Evolutionary conservation across 176 grass and related monocot genomes (phyloP), one percentile per base, ranked within the genome.

Genomic region (Lolium multiflorum): DNA sequence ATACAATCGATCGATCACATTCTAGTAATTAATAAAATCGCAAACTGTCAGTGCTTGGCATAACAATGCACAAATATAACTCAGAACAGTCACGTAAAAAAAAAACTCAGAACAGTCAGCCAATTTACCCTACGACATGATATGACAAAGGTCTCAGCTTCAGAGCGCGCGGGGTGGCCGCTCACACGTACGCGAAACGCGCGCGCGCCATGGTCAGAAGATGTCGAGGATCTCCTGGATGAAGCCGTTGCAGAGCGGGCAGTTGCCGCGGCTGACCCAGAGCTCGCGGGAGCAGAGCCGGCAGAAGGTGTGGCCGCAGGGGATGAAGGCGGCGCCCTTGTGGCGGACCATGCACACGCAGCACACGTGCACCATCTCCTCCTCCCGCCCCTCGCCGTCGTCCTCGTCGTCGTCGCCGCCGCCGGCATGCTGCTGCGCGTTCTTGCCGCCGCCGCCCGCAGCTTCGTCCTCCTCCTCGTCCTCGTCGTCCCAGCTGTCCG

Each of bases 281-380:
- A 93, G 93, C 76, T 95, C 91, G 52, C 82, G 91, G 1, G 91
- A 93, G 84, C 94, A 96, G 43, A 96, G 89, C 49, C 87, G 87
- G 84, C 91, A 91, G 84, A 91, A 95, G 76, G 94, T 96, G 87
- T 91, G 91, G 66, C 94, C 91, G 81, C 94, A 93, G 2, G 89
- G 91, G 63, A 96, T 89, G 72, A 90, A 96, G 1, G 94, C 94
- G 0, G 87, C 81, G 7, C 94, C 91, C 75, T 93, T 93, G 91
- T 96, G 91, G 78, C 89, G 74, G 57, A 93, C 91, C 94, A 96
- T 93, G 89, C 94, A 96, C 51, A 96, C 91, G 81, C 94, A 96
- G 88, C 91, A 96, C 87, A 83, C 81, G 58, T 89, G 89, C 80
- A 85, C 90, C 84, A 96, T 86, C 37, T 87, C 82, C 57, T 91